Conservation (phyloP, 768 basidiomycete genomes). For the Kwoniella heveanensis region DNA sequence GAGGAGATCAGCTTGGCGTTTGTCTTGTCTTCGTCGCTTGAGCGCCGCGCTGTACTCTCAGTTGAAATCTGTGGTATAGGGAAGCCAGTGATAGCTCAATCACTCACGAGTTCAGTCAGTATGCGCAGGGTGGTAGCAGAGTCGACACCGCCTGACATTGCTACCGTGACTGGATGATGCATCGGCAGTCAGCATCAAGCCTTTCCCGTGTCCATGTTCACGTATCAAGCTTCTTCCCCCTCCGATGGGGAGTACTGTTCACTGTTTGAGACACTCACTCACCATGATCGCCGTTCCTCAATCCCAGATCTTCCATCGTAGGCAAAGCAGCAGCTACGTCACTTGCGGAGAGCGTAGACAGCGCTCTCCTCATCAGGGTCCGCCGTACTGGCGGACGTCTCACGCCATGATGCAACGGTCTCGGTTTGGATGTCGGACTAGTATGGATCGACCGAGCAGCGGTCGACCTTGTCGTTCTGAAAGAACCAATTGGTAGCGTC, state of each 20-base stretch:
- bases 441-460: too few species aligned
- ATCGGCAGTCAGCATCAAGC: background rate
- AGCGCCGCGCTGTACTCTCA: too few species aligned
- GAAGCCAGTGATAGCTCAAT: too few species aligned
- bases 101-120: constrained; percentile 66
- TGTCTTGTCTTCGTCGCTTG: too few species aligned
- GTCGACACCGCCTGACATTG: constrained; percentile 95
- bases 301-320: constrained; percentile 21
- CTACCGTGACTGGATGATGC: constrained; percentile 69
- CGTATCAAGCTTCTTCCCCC: too few species aligned
- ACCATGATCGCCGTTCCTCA: constrained; percentile 44
- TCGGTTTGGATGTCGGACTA: background rate
- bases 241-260: too few species aligned
- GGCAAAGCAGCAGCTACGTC: constrained; percentile 9
- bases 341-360: background rate
- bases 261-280: background rate
- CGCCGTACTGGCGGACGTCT: background rate
- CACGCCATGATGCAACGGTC: background rate
- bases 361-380: background rate
- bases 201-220: too few species aligned
- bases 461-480: background rate
- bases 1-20: too few species aligned
- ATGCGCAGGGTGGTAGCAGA: constrained; percentile 84
- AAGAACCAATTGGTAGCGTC: background rate
- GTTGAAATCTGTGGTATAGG: too few species aligned